Evolutionary conservation across 805 yeast genomes (phyloP).

Genomic region (Wickerhamiella domercqiae): DNA sequence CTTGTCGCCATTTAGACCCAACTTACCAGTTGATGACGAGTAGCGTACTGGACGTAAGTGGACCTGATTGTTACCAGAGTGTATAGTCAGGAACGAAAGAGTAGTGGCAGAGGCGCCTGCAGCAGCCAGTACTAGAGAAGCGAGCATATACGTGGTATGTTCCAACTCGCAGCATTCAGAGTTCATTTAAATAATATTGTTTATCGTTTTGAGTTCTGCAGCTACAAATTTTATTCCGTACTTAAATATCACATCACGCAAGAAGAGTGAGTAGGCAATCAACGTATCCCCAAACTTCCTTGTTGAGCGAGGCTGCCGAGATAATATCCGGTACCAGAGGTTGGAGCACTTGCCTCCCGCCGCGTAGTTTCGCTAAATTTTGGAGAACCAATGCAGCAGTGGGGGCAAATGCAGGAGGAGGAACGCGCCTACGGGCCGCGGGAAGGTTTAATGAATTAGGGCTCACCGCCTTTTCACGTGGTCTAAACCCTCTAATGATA

Average conservation of each 20-base stretch:
- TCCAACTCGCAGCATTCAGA: not conserved
- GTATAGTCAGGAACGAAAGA: too few species aligned
- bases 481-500: conserved; percentile 87
- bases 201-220: not conserved
- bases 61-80: too few species aligned
- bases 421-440: conserved; percentile 6
- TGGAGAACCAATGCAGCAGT: conserved; percentile 25
- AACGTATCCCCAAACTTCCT: conserved; percentile 14
- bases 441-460: conserved; percentile 9
- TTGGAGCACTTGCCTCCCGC: conserved; percentile 15
- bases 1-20: too few species aligned
- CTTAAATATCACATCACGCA: not conserved
- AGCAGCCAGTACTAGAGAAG: too few species aligned
- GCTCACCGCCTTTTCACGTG: conserved; percentile 36
- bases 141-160: too few species aligned
- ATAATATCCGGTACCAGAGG: conserved; percentile 14
- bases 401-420: conserved; percentile 21
- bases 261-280: conserved; percentile 16
- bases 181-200: not conserved
- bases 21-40: too few species aligned
- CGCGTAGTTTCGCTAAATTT: conserved; percentile 22
- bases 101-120: too few species aligned
- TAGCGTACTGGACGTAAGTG: too few species aligned
- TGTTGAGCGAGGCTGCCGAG: conserved; percentile 17
- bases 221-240: too few species aligned